These are phyloP conservation scores for Sclerotinia borealis DNA, from an alignment of 2,329 filamentous ascomycete genomes.

Conservation along the genomic window DNA sequence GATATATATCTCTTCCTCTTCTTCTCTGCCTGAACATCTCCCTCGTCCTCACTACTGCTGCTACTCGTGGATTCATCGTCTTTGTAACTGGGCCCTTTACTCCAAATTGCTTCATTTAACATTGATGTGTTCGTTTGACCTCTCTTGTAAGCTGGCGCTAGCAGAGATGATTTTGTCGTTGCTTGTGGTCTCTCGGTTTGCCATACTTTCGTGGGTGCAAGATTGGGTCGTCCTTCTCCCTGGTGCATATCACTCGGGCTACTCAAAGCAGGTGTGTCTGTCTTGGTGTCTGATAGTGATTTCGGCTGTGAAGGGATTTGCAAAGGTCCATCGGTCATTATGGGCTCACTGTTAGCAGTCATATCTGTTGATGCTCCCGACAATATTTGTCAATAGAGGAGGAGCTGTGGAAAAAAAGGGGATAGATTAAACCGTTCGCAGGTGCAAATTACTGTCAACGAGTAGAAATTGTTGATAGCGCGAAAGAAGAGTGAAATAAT, in stretches of 20 bases:
- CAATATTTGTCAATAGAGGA: neutral
- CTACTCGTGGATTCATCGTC: constrained; percentile 12
- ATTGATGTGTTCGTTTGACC: constrained; percentile 23
- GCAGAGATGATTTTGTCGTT: constrained; percentile 18
- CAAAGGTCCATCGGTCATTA: neutral
- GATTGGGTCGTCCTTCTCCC: neutral
- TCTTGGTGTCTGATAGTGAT: neutral
- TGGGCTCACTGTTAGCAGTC: neutral
- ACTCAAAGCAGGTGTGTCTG: neutral
- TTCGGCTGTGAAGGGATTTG: neutral
- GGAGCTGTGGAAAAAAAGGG: neutral
- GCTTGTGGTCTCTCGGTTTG: constrained; percentile 25
- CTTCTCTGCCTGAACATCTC: neutral
- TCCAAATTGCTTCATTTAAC: constrained; percentile 26
- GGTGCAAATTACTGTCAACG: neutral
- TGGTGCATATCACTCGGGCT: neutral
- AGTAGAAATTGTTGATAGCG: neutral
- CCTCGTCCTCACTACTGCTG: constrained; percentile 23
- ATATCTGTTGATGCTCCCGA: neutral
- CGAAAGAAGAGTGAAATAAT: neutral
- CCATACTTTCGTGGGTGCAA: constrained; percentile 16
- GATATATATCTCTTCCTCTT: constrained; percentile 1
- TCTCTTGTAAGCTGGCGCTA: constrained; percentile 17
- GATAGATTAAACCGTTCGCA: neutral
- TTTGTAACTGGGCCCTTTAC: constrained; percentile 11